A percentile compares a stretch with the other conserved stretches of the same genome.
Conservation (phyloP, 345 rosid genomes). For the Turnera subulata region DNA sequence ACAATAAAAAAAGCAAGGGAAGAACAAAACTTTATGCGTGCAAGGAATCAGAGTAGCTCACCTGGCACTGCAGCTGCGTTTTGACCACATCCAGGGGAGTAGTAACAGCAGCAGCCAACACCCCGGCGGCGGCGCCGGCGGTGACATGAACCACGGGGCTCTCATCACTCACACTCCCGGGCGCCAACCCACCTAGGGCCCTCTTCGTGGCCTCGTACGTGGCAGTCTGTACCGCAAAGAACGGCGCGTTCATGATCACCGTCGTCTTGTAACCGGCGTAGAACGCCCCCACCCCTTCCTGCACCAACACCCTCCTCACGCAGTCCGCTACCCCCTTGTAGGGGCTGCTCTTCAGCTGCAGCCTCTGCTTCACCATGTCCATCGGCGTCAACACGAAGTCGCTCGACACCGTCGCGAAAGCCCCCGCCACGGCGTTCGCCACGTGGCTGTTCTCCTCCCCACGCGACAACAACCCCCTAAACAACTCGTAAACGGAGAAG, state of each 20-base stretch:
- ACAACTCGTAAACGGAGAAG: conserved; percentile 23
- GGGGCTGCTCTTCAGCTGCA: conserved; percentile 21
- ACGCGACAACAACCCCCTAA: conserved; percentile 16
- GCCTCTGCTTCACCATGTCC: conserved; percentile 30
- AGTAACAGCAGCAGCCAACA: conserved; percentile 25
- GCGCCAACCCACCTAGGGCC: conserved; percentile 15
- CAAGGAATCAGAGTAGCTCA: no score
- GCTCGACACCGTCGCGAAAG: conserved; percentile 26
- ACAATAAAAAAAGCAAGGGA: no score
- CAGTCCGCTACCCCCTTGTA: conserved; percentile 26
- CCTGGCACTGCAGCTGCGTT: conserved; percentile 28
- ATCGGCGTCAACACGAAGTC: conserved; percentile 26
- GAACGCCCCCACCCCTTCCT: conserved; percentile 21
- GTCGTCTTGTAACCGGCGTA: conserved; percentile 25
- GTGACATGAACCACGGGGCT: conserved; percentile 19
- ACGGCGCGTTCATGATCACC: conserved; percentile 28
- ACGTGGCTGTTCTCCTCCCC: conserved; percentile 12
- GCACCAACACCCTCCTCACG: conserved; percentile 11
- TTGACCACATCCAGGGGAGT: conserved; percentile 30
- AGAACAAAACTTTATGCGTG: no score
- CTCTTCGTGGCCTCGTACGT: conserved; percentile 28
- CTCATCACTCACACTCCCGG: conserved; percentile 20
- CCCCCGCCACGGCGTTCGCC: conserved; percentile 20
- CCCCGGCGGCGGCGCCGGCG: conserved; percentile 28
- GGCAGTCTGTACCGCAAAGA: conserved; percentile 23